Percentiles rank a stretch among this genome's conserved stretches.
These are phyloP conservation scores for Parastagonospora avenae DNA, from an alignment of 2,329 filamentous ascomycete species.

Conservation along the genomic window DNA sequence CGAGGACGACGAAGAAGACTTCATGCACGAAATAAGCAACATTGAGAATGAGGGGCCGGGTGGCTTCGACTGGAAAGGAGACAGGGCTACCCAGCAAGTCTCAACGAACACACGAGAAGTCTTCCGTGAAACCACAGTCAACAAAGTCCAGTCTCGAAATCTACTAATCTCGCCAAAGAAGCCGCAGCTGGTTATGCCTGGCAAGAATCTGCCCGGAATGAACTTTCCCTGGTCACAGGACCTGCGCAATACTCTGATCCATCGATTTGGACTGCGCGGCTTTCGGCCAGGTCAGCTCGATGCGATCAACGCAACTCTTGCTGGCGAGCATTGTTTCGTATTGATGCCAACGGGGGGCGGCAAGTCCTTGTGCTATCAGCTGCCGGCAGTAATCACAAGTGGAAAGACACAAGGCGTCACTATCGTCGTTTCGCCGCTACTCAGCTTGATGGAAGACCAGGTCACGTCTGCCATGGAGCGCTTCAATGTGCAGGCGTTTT, in stretches of 20 bases:
- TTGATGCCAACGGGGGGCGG: conserved; percentile 98
- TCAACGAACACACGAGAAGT: conserved; percentile 21
- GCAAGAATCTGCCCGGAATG: conserved; percentile 50
- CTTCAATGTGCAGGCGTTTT: conserved; percentile 76
- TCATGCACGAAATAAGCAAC: conserved; percentile 49
- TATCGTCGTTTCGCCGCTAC: conserved; percentile 88
- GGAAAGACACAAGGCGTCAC: conserved; percentile 87
- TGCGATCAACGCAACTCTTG: conserved; percentile 91
- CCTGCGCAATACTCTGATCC: conserved; percentile 78
- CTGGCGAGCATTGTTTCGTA: conserved; percentile 88
- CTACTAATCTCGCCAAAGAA: conserved; percentile 35
- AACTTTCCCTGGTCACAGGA: conserved; percentile 78
- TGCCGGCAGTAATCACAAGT: conserved; percentile 81
- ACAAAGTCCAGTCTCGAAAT: conserved; percentile 19
- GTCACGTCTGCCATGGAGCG: conserved; percentile 75
- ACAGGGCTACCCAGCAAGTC: conserved; percentile 20
- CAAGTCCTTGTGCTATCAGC: conserved; percentile 95
- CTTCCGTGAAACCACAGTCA: conserved; percentile 41
- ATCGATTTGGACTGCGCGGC: conserved; percentile 80
- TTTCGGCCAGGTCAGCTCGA: conserved; percentile 93
- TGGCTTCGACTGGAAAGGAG: conserved; percentile 36
- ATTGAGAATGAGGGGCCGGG: conserved; percentile 46
- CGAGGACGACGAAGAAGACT: conserved; percentile 39
- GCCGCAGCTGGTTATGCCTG: conserved; percentile 27
- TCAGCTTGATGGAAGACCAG: conserved; percentile 98